phyloP scores from a whole-genome alignment of 495 filamentous ascomycete genomes.

The Articulospora tetracladia region DNA sequence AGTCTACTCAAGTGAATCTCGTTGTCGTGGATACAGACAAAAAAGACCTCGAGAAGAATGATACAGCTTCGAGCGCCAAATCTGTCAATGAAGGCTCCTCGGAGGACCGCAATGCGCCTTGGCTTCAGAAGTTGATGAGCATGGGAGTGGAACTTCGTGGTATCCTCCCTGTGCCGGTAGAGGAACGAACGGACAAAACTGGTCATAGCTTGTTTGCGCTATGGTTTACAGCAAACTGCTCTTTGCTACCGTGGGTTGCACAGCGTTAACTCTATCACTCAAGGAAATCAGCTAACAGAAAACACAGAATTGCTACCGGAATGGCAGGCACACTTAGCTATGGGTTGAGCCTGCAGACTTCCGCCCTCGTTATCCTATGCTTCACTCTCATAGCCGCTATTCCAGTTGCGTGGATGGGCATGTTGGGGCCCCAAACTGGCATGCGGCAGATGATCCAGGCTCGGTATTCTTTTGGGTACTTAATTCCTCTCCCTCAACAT shows the following conservation, averaged over 20 bases:
- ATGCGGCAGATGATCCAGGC: constrained; percentile 47
- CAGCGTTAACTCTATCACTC: too few species aligned
- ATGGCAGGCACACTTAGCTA: constrained; percentile 47
- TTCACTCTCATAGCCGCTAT: constrained; percentile 35
- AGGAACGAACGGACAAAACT: constrained; percentile 43
- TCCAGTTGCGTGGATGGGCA: background rate
- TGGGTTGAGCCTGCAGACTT: constrained; percentile 42
- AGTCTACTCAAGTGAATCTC: too few species aligned
- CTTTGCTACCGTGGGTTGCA: constrained; percentile 36
- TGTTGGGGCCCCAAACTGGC: constrained; percentile 31
- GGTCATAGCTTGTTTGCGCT: constrained; percentile 44
- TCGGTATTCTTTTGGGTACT: constrained; percentile 50
- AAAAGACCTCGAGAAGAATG: too few species aligned
- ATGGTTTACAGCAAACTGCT: constrained; percentile 36
- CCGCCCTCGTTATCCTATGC: constrained; percentile 48
- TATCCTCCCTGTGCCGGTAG: constrained; percentile 45
- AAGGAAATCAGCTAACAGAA: too few species aligned
- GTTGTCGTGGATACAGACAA: too few species aligned
- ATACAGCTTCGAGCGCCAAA: too few species aligned
- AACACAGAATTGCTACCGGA: constrained; percentile 47
- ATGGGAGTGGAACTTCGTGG: constrained; percentile 40
- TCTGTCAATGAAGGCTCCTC: background rate
- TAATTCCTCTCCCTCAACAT: too few species aligned
- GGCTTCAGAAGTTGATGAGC: background rate
- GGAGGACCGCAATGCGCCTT: background rate